Conservation (phyloP, 768 basidiomycete genomes). For the Leccinum imitatum region DNA sequence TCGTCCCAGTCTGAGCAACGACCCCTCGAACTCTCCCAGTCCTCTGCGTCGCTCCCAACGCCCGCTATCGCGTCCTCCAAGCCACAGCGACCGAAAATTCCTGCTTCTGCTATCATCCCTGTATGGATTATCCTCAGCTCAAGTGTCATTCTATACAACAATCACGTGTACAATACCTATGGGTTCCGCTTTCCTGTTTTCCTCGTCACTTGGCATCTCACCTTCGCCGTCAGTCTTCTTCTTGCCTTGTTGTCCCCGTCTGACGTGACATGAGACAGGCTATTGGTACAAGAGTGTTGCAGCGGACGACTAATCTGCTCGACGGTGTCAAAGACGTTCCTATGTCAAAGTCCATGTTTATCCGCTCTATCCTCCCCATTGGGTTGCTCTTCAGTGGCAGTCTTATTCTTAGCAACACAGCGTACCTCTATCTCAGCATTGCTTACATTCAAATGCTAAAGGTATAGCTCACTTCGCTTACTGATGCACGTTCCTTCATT, state of each 20-base stretch:
- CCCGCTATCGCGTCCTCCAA: slow-evolving; percentile 50
- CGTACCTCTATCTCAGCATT: slow-evolving; percentile 88
- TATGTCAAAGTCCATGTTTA: slow-evolving; percentile 75
- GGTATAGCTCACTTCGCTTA: slow-evolving; percentile 38
- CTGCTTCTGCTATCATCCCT: slow-evolving; percentile 75
- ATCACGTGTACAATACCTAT: slow-evolving; percentile 79
- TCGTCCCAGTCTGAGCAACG: slow-evolving; percentile 1
- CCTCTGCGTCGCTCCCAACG: slow-evolving; percentile 46
- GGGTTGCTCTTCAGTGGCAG: slow-evolving; percentile 92
- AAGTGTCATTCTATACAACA: slow-evolving; percentile 95
- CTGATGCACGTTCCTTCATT: not conserved
- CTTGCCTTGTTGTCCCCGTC: not conserved
- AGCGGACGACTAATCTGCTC: slow-evolving; percentile 77
- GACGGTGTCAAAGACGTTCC: slow-evolving; percentile 78
- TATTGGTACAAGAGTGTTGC: slow-evolving; percentile 82
- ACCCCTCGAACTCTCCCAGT: slow-evolving; percentile 2
- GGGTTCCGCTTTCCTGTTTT: slow-evolving; percentile 91
- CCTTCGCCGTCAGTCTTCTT: slow-evolving; percentile 54
- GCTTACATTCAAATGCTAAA: slow-evolving; percentile 98
- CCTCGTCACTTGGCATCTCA: slow-evolving; percentile 83
- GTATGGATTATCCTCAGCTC: slow-evolving; percentile 92
- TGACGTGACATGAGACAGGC: slow-evolving; percentile 40
- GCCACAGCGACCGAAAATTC: slow-evolving; percentile 50
- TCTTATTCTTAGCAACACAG: slow-evolving; percentile 88
- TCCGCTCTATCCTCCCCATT: slow-evolving; percentile 88